Percentiles rank a stretch among this genome's conserved stretches.
Conservation (phyloP, 495 filamentous ascomycete genomes). For the Aspergillus heteromorphus region DNA sequence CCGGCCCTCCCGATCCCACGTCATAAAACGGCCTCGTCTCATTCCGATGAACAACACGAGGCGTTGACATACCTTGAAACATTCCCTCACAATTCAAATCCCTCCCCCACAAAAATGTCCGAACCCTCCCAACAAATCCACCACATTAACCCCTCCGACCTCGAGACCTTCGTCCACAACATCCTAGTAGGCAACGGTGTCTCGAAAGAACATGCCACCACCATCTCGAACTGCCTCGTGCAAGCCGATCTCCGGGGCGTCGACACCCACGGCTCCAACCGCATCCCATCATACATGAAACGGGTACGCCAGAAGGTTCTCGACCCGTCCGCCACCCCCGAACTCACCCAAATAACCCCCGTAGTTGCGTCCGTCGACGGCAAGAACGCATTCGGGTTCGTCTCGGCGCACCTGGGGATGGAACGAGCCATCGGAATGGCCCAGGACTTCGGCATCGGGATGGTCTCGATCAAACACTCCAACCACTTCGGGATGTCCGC, state of each 20-base stretch:
- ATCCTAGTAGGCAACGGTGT: constrained; percentile 57
- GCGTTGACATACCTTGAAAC: too few relatives aligned
- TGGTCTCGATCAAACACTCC: constrained; percentile 65
- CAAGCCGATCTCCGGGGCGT: constrained; percentile 71
- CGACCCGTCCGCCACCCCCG: constrained; percentile 51
- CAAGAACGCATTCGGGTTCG: constrained; percentile 70
- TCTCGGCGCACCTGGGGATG: constrained; percentile 61
- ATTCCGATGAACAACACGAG: too few relatives aligned
- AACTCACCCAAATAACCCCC: constrained; percentile 54
- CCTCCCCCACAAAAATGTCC: constrained; percentile 12
- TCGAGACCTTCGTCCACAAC: constrained; percentile 35
- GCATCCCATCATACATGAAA: constrained; percentile 69
- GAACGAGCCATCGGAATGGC: constrained; percentile 59
- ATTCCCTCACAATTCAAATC: not conserved
- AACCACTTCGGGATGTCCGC: constrained; percentile 82
- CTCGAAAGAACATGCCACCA: constrained; percentile 46
- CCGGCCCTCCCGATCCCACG: not conserved
- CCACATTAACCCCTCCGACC: constrained; percentile 20
- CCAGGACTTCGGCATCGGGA: constrained; percentile 59
- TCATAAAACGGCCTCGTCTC: too few relatives aligned
- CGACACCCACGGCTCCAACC: constrained; percentile 73
- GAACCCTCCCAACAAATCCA: constrained; percentile 16
- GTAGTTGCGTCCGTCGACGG: constrained; percentile 63
- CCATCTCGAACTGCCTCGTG: constrained; percentile 59
- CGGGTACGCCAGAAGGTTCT: constrained; percentile 63